These are phyloP conservation scores for Litchi chinensis DNA, from an alignment of 345 rosid species.

Conservation along the genomic window DNA sequence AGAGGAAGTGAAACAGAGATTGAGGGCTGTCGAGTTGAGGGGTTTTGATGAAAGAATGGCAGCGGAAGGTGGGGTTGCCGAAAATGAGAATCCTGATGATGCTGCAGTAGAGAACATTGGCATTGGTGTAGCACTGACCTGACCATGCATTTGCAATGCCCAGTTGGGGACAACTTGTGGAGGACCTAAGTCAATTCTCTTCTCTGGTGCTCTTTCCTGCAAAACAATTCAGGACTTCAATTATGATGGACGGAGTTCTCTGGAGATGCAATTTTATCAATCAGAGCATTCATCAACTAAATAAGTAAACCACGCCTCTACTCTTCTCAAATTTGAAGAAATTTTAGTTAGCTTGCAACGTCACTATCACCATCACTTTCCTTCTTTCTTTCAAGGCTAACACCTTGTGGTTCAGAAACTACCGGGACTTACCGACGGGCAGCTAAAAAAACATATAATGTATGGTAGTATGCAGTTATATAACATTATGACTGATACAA, in stretches of 20 bases:
- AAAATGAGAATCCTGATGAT: slow-evolving; percentile 99
- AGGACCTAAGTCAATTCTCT: slow-evolving; percentile 43
- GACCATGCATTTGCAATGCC: slow-evolving; percentile 76
- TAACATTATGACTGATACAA: background rate
- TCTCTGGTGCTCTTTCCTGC: slow-evolving; percentile 63
- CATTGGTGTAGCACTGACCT: slow-evolving; percentile 47
- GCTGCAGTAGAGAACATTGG: slow-evolving; percentile 85
- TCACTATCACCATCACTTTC: no score
- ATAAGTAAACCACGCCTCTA: background rate
- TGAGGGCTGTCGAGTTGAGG: slow-evolving; percentile 36
- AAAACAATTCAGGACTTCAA: background rate
- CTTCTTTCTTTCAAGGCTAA: no score
- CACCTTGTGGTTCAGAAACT: no score
- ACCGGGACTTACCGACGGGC: no score
- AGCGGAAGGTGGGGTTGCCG: slow-evolving; percentile 58
- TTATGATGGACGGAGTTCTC: background rate
- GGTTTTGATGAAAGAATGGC: slow-evolving; percentile 56
- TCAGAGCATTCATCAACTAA: background rate
- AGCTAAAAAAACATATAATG: no score
- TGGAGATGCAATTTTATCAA: background rate
- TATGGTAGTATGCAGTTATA: no score
- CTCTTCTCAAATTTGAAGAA: background rate
- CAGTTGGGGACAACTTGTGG: slow-evolving; percentile 54
- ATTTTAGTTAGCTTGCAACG: no score
- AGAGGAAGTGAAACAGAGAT: slow-evolving; percentile 45